Conservation (phyloP, 805 yeast genomes). For the Dipodascus albidus region DNA sequence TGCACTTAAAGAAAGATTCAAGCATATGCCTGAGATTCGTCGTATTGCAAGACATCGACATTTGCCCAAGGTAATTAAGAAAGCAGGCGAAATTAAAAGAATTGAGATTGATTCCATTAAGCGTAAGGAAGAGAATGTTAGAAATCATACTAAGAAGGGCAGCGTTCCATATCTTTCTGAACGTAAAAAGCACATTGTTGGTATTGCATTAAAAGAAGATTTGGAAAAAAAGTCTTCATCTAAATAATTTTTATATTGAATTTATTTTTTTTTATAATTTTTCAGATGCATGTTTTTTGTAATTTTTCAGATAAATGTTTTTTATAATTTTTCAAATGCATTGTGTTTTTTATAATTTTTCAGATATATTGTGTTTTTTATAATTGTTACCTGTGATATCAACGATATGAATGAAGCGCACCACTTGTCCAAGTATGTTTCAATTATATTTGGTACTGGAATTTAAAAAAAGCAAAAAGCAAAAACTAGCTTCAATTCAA, state of each 20-base stretch:
- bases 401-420: too few relatives aligned
- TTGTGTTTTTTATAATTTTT: not conserved
- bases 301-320: not conserved
- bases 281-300: not conserved
- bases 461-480: too few relatives aligned
- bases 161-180: slow-evolving; percentile 40
- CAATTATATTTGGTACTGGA: too few relatives aligned
- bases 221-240: slow-evolving; percentile 2
- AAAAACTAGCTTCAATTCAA: too few relatives aligned
- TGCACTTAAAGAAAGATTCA: slow-evolving; percentile 83
- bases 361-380: not conserved
- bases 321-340: not conserved
- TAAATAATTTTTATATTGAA: too few relatives aligned
- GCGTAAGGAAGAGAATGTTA: slow-evolving; percentile 72
- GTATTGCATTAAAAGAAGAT: slow-evolving; percentile 41
- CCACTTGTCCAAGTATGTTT: too few relatives aligned
- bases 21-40: slow-evolving; percentile 92
- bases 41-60: slow-evolving; percentile 89
- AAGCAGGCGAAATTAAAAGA: slow-evolving; percentile 77
- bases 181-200: slow-evolving; percentile 78
- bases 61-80: slow-evolving; percentile 76
- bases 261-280: too few relatives aligned
- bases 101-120: slow-evolving; percentile 62
- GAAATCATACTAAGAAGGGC: slow-evolving; percentile 56
- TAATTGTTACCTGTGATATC: not conserved